phyloP scores from a whole-genome alignment of 1,284 basidiomycete species.

The Schizophyllum commune region DNA sequence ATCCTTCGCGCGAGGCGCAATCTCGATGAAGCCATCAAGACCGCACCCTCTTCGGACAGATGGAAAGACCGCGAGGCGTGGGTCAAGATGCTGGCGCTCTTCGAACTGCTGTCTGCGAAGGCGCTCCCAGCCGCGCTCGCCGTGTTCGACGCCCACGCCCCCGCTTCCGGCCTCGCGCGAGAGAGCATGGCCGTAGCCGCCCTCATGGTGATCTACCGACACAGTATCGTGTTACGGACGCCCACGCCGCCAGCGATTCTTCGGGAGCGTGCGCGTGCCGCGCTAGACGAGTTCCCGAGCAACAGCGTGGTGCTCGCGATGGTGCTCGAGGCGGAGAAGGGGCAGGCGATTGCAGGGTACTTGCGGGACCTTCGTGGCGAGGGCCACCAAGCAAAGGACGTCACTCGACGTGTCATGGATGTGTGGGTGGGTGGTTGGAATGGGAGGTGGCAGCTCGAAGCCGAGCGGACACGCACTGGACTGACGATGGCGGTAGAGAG shows the following conservation, averaged over 20 bases:
- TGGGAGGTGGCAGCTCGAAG: conserved; percentile 56
- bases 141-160: conserved; percentile 40
- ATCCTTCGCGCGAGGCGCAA: conserved; percentile 51
- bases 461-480: conserved; percentile 61
- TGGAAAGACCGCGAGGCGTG: conserved; percentile 56
- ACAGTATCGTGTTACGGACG: conserved; percentile 46
- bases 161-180: conserved; percentile 25
- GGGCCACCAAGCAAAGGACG: conserved; percentile 40
- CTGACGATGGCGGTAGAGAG: conserved; percentile 53
- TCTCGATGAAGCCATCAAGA: conserved; percentile 39
- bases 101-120: conserved; percentile 50
- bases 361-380: conserved; percentile 49
- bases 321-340: conserved; percentile 73
- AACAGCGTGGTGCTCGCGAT: conserved; percentile 72
- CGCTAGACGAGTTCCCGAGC: conserved; percentile 54
- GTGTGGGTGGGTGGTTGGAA: conserved; percentile 79
- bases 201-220: conserved; percentile 56
- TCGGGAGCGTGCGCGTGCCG: conserved; percentile 48
- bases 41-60: conserved; percentile 16
- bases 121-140: conserved; percentile 33
- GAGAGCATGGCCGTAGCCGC: conserved; percentile 58
- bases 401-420: conserved; percentile 54
- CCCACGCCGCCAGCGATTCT: conserved; percentile 53
- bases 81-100: conserved; percentile 53
- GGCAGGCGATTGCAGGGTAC: conserved; percentile 66